Percentiles rank a stretch among this genome's conserved stretches.
Conservation (phyloP, 371 early-diverging fungal species). For the Mucor plumbeus region DNA sequence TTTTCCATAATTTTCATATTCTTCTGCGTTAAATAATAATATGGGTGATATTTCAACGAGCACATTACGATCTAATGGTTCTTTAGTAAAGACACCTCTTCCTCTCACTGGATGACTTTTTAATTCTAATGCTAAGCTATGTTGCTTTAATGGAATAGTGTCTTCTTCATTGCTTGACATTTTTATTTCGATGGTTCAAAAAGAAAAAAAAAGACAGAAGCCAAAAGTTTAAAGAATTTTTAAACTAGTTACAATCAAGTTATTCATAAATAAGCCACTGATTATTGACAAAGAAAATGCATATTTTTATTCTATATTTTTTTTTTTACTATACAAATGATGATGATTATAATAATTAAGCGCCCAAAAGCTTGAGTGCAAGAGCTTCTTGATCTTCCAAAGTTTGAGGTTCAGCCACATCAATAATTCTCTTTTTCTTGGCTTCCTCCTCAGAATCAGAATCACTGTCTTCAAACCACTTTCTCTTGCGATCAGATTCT, state of each 20-base stretch:
- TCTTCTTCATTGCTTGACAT: slow-evolving; percentile 10
- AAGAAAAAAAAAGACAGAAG: slow-evolving; percentile 1
- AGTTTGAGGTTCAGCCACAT: slow-evolving; percentile 66
- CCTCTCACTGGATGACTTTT: slow-evolving; percentile 58
- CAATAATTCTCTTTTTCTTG: slow-evolving; percentile 60
- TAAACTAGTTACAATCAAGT: not conserved
- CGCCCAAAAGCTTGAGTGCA: slow-evolving; percentile 28
- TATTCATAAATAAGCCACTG: not conserved
- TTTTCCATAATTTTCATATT: slow-evolving; percentile 65
- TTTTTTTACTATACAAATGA: slow-evolving; percentile 20
- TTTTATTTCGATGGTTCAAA: not conserved
- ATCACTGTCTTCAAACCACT: slow-evolving; percentile 44
- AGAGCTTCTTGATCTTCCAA: slow-evolving; percentile 53
- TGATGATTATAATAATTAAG: not conserved
- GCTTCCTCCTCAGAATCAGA: slow-evolving; percentile 50
- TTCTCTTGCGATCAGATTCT: slow-evolving; percentile 37
- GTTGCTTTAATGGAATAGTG: slow-evolving; percentile 30
- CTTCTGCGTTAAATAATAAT: slow-evolving; percentile 57
- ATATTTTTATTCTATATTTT: slow-evolving; percentile 1
- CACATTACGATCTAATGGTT: slow-evolving; percentile 45
- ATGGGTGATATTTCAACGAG: slow-evolving; percentile 69
- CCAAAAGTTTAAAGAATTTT: not conserved
- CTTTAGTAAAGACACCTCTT: slow-evolving; percentile 63
- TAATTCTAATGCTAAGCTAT: slow-evolving; percentile 45
- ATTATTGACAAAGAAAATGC: not conserved